Base-by-base conservation (phyloP, 1,284 basidiomycete species). In the Leccinum ponderosum region DNA sequence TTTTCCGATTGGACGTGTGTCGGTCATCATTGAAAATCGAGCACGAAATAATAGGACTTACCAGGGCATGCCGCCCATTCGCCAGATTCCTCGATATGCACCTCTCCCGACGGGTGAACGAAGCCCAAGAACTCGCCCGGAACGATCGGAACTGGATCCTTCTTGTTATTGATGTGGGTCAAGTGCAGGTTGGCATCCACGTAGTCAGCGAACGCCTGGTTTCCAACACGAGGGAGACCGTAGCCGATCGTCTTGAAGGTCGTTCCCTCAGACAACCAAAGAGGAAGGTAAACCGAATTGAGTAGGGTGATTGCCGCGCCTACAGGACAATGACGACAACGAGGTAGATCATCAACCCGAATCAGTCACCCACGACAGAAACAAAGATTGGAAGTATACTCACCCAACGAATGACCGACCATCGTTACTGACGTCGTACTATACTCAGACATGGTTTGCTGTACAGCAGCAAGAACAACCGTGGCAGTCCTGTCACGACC, bases 141-240 rank as follows among this genome's bases (percentile, higher is more conserved):
- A 2, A 79, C 59, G 51, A 76, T 83, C 5, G 84, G 84, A 20
- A 86, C 73, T 0, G 79, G 62, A 62, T 85, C 83, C 53, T 81
- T 66, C 75, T 77, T 69, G 68, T 87, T 84, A 63, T 81, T 86
- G 54, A 88, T 76, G 57, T 81, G 84, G 5, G 80, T 80, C 61
- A 84, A 64, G 27, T 72, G 56, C n/a, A 77, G 54, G 52, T 82
- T 70, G 6, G 72, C 72, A 66, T 89, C 86, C 29, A 89, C 80
- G 62, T 82, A 87, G 65, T 85, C 61, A 1, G 86, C 86, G 60
- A 86, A 87, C 0, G 76, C 83, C 64, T 83, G 81, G 69, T 90
- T 89, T 3, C 87, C 88, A 47, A 89, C 87, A 53, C 88, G 79
- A 22, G 89, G 89, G 72, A 87, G 77, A 31, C 84, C 85, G 62